Conservation (phyloP, 2,329 filamentous ascomycete genomes). For the Tolypocladium capitatum region DNA sequence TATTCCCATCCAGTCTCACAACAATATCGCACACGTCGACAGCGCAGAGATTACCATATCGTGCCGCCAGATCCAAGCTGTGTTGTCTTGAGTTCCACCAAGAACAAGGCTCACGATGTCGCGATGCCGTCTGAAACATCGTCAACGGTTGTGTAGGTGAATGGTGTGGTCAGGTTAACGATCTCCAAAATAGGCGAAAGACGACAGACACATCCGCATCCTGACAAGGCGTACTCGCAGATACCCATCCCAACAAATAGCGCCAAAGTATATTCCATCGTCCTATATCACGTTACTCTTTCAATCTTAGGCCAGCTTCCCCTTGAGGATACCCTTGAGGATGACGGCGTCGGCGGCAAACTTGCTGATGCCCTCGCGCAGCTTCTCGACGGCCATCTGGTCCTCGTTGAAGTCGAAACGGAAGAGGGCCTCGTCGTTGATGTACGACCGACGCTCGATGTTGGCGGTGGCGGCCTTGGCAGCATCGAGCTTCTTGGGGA, state of each 20-base stretch:
- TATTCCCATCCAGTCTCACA: no score
- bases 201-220: no score
- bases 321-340: constrained; percentile 80
- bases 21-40: no score
- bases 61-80: no score
- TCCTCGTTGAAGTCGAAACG: constrained; percentile 99
- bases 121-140: no score
- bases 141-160: no score
- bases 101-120: no score
- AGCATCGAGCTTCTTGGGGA: constrained; percentile 43
- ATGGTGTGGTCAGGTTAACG: no score
- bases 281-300: neutral
- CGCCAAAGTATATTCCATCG: neutral
- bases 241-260: neutral
- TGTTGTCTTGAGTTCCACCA: no score
- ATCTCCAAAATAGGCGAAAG: no score
- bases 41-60: no score
- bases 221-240: neutral
- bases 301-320: constrained; percentile 51
- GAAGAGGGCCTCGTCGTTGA: constrained; percentile 80
- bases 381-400: constrained; percentile 98
- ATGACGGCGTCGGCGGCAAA: constrained; percentile 93
- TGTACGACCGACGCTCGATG: constrained; percentile 77
- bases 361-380: constrained; percentile 98
- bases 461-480: no score